A percentile compares a stretch with the other conserved stretches of the same genome.
These are phyloP conservation scores for Tylopilus plumbeoviolaceoides DNA, from an alignment of 768 basidiomycete genomes.

Conservation along the genomic window DNA sequence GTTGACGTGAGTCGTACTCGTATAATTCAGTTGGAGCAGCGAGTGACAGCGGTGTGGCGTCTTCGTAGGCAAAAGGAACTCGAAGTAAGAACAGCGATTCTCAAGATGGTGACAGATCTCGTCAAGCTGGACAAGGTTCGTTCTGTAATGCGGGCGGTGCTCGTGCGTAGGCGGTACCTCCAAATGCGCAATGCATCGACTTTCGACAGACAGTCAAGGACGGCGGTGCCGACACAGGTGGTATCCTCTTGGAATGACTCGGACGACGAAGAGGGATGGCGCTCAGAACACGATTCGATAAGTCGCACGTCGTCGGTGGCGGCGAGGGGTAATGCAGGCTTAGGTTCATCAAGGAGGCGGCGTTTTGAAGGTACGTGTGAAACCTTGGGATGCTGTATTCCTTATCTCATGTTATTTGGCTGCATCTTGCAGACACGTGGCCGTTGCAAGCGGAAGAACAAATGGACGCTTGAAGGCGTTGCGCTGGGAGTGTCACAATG, in stretches of 20 bases:
- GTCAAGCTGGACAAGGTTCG: constrained; percentile 82
- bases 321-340: not conserved
- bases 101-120: constrained; percentile 74
- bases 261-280: not conserved
- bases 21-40: not conserved
- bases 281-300: constrained; percentile 1
- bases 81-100: constrained; percentile 68
- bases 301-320: not conserved
- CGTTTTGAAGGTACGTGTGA: not conserved
- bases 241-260: constrained; percentile 33
- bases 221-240: too few relatives aligned
- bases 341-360: not conserved
- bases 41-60: not conserved
- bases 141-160: constrained; percentile 69
- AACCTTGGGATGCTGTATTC: not conserved
- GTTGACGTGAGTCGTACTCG: constrained; percentile 52
- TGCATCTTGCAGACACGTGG: not conserved
- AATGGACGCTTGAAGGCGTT: not conserved
- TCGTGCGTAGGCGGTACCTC: constrained; percentile 65
- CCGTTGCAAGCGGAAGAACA: not conserved
- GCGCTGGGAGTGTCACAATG: too few relatives aligned
- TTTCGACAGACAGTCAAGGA: too few relatives aligned
- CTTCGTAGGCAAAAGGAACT: constrained; percentile 71
- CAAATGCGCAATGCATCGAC: too few relatives aligned
- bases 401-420: not conserved